Base-by-base conservation (phyloP, 2,329 filamentous ascomycete species). In the Beauveria pseudobassiana region DNA sequence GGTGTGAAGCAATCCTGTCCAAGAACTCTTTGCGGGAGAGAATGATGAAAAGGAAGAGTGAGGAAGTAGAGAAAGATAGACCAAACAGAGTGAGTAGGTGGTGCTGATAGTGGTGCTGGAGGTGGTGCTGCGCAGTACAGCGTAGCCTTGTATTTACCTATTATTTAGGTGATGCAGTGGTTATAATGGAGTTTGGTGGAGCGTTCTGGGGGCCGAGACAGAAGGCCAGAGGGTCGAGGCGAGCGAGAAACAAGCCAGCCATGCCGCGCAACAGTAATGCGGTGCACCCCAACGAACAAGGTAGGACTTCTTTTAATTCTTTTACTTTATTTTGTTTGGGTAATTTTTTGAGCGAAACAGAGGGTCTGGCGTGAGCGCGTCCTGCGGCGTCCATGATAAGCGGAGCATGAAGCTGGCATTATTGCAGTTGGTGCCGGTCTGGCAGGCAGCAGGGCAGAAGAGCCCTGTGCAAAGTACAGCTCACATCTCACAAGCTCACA, bases 1-100 rank as follows among this genome's bases (percentile, higher is more conserved):
- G 65, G 67, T 62, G 65, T 68, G 67, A 68, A 69, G 67, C 66
- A 49, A 61, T 48, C 68, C 69, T 68, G 68, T 67, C 67, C 66
- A 67, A 61, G 68, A 50, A 60, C 46, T 58, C 56, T 69, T 65
- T 70, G 69, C 67, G 67, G 65, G 66, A 65, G 55, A 26, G 22
- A 62, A 53, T 38, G 65, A 63, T 62, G 55, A 63, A 58, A 61
- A 63, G 59, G 59, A 65, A 64, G 67, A 64, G 62, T 62, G 61
- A 62, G 52, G 52, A 62, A 56, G 56, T 16, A 43, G 50, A 20
- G 52, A 26, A 49, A 53, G 38, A 53, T 46, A 34, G 57, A 49
- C 48, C 48, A 40, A 60, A 38, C 26, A 49, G 40, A 60, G 57
- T 26, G 45, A 40, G 38, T 34, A 59, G 55, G 26, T 38, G 53